Base-by-base conservation (phyloP, 1,284 basidiomycete genomes). In the Laetiporus sulphureus region DNA sequence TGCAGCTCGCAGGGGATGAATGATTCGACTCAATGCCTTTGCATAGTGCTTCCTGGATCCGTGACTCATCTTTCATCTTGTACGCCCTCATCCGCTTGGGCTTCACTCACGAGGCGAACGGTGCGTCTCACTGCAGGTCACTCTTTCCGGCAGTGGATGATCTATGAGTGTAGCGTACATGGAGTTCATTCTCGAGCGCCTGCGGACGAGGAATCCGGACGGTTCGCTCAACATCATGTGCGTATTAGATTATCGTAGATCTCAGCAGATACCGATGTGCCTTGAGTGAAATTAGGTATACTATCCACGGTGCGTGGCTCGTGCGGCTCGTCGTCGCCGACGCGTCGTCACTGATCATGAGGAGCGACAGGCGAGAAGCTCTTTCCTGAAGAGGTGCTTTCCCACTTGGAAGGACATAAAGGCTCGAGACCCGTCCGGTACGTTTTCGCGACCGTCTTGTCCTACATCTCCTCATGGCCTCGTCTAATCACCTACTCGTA, bases 61-160 rank as follows among this genome's bases (percentile, higher is more conserved):
- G 93, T 21, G 93, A 96, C 58, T 83, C 91, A 0, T 87, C 85
- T 0, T 95, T 95, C 67, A 91, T 89, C 0, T 74, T 96, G 3
- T 96, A 95, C 56, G 92, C 92, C 0, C 73, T 96, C 20, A 83
- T 96, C 49, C 74, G 93, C 23, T 74, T 96, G 1, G 92, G 92
- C 0, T 95, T 92, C 63, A 94, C 90, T 0, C 74, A 87, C 18
- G 92, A 96, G 63, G 89, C 91, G 0, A 82, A 89, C 54, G 74
- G 86, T 86, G 55, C 22, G 36, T 32, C 8, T 49, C 12, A 32
- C 45, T 37, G 27, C 3, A 15, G 11, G 25, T 5, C 11, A n/a
- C 33, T 6, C 12, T 7, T 34, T n/a, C n/a, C n/a, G n/a, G n/a
- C n/a, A n/a, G n/a, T n/a, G n/a, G n/a, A n/a, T n/a, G n/a, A n/a